These are phyloP conservation scores for Globisporangium alternatum DNA, from an alignment of 352 stramenopile genomes.

Conservation along the genomic window DNA sequence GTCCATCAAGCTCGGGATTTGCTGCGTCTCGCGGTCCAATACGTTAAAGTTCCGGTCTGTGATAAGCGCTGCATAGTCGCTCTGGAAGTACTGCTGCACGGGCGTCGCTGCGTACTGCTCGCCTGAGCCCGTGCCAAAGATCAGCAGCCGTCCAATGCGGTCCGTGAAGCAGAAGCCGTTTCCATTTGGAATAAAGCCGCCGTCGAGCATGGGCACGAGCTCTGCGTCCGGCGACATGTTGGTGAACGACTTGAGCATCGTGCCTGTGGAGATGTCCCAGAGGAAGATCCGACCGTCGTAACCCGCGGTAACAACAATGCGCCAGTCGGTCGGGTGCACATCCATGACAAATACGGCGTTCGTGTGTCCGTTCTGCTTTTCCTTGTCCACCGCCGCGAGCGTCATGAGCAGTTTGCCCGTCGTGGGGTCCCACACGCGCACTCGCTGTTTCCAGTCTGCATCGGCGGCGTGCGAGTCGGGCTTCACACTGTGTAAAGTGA, in stretches of 20 bases:
- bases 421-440: slow-evolving; percentile 62
- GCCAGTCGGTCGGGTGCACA: slow-evolving; percentile 69
- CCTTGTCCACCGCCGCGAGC: slow-evolving; percentile 48
- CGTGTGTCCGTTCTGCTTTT: slow-evolving; percentile 65
- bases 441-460: slow-evolving; percentile 53
- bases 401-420: slow-evolving; percentile 58
- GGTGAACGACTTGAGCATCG: slow-evolving; percentile 57
- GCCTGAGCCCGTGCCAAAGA: slow-evolving; percentile 77
- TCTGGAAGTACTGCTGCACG: slow-evolving; percentile 88
- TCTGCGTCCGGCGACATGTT: slow-evolving; percentile 61
- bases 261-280: slow-evolving; percentile 78
- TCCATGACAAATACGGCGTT: slow-evolving; percentile 80
- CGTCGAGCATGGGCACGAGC: slow-evolving; percentile 70
- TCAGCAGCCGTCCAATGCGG: slow-evolving; percentile 68
- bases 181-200: slow-evolving; percentile 62
- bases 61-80: slow-evolving; percentile 87
- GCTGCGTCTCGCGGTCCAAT: slow-evolving; percentile 83
- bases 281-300: slow-evolving; percentile 83
- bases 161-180: slow-evolving; percentile 81
- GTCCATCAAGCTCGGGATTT: slow-evolving; percentile 84
- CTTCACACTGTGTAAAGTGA: slow-evolving; percentile 73
- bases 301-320: slow-evolving; percentile 74
- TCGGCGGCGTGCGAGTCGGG: slow-evolving; percentile 42
- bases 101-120: slow-evolving; percentile 56
- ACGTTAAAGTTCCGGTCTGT: slow-evolving; percentile 89